A percentile compares a stretch with the other conserved stretches of the same genome.
phyloP scores from a whole-genome alignment of 2,329 filamentous ascomycete species.

The Alternaria panax region DNA sequence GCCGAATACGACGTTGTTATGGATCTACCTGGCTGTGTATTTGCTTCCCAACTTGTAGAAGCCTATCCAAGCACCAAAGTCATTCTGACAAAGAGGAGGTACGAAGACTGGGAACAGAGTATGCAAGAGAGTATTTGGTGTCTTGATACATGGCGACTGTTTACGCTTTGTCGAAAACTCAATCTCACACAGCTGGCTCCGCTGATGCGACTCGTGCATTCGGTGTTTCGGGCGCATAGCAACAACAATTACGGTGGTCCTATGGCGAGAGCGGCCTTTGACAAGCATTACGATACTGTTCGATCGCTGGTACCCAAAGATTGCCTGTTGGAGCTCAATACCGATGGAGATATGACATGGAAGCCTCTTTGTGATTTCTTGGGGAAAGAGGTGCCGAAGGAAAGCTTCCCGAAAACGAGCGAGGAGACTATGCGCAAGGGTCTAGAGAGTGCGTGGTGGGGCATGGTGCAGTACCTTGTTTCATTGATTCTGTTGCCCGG shows the following conservation, averaged over 20 bases:
- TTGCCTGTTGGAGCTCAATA: slow-evolving; percentile 37
- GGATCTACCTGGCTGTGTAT: slow-evolving; percentile 40
- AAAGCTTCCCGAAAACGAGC: slow-evolving; percentile 27
- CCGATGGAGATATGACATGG: slow-evolving; percentile 30
- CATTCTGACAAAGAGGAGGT: slow-evolving; percentile 40
- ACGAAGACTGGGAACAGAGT: slow-evolving; percentile 37
- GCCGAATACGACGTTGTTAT: slow-evolving; percentile 51
- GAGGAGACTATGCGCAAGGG: slow-evolving; percentile 33
- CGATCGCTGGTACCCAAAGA: slow-evolving; percentile 29
- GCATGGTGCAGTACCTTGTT: slow-evolving; percentile 30
- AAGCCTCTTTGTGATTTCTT: slow-evolving; percentile 40
- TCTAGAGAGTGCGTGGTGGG: slow-evolving; percentile 31
- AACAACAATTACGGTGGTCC: slow-evolving; percentile 33
- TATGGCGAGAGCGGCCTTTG: slow-evolving; percentile 29
- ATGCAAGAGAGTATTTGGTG: slow-evolving; percentile 39
- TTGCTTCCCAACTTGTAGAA: slow-evolving; percentile 37
- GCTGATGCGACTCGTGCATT: slow-evolving; percentile 31
- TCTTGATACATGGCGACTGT: slow-evolving; percentile 34
- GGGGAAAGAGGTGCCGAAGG: slow-evolving; percentile 28
- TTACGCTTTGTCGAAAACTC: slow-evolving; percentile 26
- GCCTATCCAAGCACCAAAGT: slow-evolving; percentile 47
- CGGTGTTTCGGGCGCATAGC: slow-evolving; percentile 33
- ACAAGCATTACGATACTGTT: slow-evolving; percentile 36
- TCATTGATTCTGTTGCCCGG: slow-evolving; percentile 27
- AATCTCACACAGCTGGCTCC: slow-evolving; percentile 34